These are phyloP conservation scores for Orbilia brochopaga DNA, from an alignment of 2,329 filamentous ascomycete species.

Conservation along the genomic window DNA sequence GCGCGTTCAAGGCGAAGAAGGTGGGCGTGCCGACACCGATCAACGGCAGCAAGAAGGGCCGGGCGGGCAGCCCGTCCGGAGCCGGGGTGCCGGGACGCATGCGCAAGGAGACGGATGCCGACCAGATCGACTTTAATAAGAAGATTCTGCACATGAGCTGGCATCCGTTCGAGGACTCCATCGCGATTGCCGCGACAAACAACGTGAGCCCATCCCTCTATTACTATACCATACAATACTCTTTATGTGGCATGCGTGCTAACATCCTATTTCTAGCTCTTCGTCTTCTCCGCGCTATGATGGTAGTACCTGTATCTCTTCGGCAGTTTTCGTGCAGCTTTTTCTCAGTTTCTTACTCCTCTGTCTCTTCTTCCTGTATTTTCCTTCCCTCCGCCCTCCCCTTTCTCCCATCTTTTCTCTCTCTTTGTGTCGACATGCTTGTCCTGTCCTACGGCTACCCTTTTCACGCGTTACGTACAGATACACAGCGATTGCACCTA, in stretches of 20 bases:
- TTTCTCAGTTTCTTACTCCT: constrained; percentile 23
- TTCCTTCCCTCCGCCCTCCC: not conserved
- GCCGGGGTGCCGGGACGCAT: constrained; percentile 85
- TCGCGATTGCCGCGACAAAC: constrained; percentile 98
- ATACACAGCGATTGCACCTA: too few relatives aligned
- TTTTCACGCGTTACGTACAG: not conserved
- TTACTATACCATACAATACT: not conserved
- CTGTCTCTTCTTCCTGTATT: not conserved
- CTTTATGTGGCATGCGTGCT: not conserved
- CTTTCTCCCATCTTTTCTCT: not conserved
- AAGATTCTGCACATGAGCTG: constrained; percentile 99
- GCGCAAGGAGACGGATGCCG: constrained; percentile 98
- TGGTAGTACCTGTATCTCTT: constrained; percentile 14
- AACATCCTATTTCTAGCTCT: constrained; percentile 63
- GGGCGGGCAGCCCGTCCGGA: constrained; percentile 84
- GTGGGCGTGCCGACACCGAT: constrained; percentile 97
- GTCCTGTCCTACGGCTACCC: not conserved
- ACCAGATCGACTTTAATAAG: constrained; percentile 99
- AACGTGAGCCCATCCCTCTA: constrained; percentile 72
- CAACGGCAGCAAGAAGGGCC: constrained; percentile 90
- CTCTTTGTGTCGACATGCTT: constrained; percentile 3
- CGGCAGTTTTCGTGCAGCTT: not conserved
- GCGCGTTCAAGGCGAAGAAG: constrained; percentile 99
- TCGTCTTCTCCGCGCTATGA: constrained; percentile 78
- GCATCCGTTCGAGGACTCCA: constrained; percentile 99